Conservation (phyloP, 768 basidiomycete species). For the Amanita exitialis region DNA sequence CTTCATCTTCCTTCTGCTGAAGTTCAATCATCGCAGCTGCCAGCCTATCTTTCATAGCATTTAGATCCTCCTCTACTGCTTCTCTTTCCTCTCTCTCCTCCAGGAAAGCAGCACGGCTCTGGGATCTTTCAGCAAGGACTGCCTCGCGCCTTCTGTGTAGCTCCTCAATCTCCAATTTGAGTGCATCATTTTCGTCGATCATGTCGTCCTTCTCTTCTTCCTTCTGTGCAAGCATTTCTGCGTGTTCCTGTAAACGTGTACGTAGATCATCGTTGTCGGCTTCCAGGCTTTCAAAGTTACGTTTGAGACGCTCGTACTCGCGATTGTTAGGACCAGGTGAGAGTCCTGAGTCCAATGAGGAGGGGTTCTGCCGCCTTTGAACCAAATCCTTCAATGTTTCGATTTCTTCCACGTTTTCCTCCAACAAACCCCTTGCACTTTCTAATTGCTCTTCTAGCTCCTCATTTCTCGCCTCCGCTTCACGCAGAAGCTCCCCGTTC, state of each 20-base stretch:
- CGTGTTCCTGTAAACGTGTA: slow-evolving; percentile 45
- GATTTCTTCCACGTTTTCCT: slow-evolving; percentile 82
- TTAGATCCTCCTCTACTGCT: slow-evolving; percentile 70
- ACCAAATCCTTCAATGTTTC: slow-evolving; percentile 62
- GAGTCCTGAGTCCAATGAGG: slow-evolving; percentile 15
- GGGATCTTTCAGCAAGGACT: slow-evolving; percentile 57
- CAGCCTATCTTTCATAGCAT: slow-evolving; percentile 63
- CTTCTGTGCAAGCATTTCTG: slow-evolving; percentile 39
- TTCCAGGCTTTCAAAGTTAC: slow-evolving; percentile 47
- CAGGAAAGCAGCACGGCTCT: slow-evolving; percentile 60
- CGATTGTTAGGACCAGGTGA: slow-evolving; percentile 30
- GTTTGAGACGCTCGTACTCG: slow-evolving; percentile 32
- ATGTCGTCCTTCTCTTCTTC: slow-evolving; percentile 72
- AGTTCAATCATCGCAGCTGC: slow-evolving; percentile 77
- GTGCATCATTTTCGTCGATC: slow-evolving; percentile 50
- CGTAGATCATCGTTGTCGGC: slow-evolving; percentile 55
- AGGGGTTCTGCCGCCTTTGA: slow-evolving; percentile 40
- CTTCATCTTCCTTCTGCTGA: slow-evolving; percentile 80
- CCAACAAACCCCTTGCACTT: slow-evolving; percentile 53
- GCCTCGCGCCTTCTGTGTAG: slow-evolving; percentile 50
- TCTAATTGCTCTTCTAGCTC: slow-evolving; percentile 71
- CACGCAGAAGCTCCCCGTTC: slow-evolving; percentile 43
- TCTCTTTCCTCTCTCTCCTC: slow-evolving; percentile 71
- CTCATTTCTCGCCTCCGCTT: slow-evolving; percentile 48
- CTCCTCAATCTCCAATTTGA: slow-evolving; percentile 60